Base-by-base conservation (phyloP, 2,329 filamentous ascomycete genomes). In the Aaosphaeria pasadenensis region DNA sequence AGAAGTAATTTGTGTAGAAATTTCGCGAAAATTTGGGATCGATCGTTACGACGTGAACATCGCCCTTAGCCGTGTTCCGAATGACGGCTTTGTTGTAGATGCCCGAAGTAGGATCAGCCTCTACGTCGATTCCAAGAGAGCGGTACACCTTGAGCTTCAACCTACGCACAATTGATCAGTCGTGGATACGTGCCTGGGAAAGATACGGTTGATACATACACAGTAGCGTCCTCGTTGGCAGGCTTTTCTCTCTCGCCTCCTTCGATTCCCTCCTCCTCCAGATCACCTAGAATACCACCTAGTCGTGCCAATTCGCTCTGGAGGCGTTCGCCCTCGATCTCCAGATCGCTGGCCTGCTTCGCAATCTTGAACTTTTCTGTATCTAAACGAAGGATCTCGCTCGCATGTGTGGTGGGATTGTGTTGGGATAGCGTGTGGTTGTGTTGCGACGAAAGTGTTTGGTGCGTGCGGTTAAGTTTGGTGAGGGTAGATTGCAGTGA, bases 1-100 rank as follows among this genome's bases (percentile, higher is more conserved):
- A 99, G 66, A 97, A 95, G 69, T 95, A 95, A 62, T 96, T 95
- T 24, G 91, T 89, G 64, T 96, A 96, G 66, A 95, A 96, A 69
- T 88, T 92, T 53, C 86, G 81, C 49, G 89, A 92, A 69, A 96
- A 91, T 74, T 94, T 95, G 60, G 88, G 85, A 62, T 97, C 91
- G 69, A 99, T 85, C 63, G 95, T 95, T 51, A 99, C 86, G 43
- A 97, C 89, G 68, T 96, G 89, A 44, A 97, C 90, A 67, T 97
- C 91, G 6, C 91, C 91, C 75, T 91, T 92, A 56, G 84, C 80
- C 51, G 86, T 85, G 66, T 95, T 96, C 53, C 90, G 78, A 56
- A 97, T 86, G 13, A 96, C 82, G 1, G 91, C 92, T 64, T 89
- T 88, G 58, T 82, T 85, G 75, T 92, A 96, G 67, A 90, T 89